Evolutionary conservation across 495 filamentous ascomycete genomes (phyloP), one percentile per base, ranked within the genome.

Genomic region (Talaromyces adpressus): DNA sequence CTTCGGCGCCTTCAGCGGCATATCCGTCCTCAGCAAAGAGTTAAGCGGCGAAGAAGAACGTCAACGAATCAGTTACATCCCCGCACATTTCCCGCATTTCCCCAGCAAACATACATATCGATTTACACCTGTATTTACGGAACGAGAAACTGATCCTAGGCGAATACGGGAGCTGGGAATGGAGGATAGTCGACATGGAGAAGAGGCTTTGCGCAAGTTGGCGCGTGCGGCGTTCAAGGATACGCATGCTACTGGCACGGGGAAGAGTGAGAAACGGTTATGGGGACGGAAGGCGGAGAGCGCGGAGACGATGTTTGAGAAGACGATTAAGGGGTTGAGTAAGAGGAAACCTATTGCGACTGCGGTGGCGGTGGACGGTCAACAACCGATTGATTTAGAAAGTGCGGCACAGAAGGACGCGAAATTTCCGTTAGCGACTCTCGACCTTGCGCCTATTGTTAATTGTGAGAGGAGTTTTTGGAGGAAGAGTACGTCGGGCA

Each of bases 101-200:
- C 90, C 90, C 7, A 85, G 85, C 65, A 84, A 82, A 69, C 90
- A 93, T 71, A 90, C 90, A 14, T 93, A 88, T 72, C 82, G 84
- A 65, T 75, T 81, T 34, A 91, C 89, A 1, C 79, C 87, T 2
- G 84, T 89, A 9, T 89, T 84, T 65, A 82, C 85, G 0, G 78
- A 83, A 52, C 81, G 89, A 53, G 87, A 89, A 57, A 82, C 75
- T 23, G 89, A 92, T 70, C 86, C 89, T 2, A 77, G 88, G 52
- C 85, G 84, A 70, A 87, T 92, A 59, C 79, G 90, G 14, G 90
- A 92, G 70, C 82, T 78, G 27, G 89, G 89, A 3, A 89, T 88
- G 4, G 83, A 89, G 70, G 87, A 91, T 67, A 89, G 89, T 22
- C 78, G 89, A 30, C 74, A 88, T 62, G 90, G 87, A 2, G 90